A percentile compares a stretch with the other conserved stretches of the same genome.
Conservation (phyloP, 768 basidiomycete species). For the Suillus tomentosus region DNA sequence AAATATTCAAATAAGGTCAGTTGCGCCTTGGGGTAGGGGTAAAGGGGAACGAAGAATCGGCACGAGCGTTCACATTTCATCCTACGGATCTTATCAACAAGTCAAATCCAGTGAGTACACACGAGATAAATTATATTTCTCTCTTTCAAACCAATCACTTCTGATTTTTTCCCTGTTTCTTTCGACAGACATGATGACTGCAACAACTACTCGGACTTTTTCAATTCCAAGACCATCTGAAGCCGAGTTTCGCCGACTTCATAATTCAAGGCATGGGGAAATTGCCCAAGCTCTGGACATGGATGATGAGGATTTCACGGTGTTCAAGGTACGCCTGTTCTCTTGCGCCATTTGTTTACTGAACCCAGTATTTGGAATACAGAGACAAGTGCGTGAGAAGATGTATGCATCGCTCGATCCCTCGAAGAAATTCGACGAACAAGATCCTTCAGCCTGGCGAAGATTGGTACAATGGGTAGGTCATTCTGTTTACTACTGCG, state of each 20-base stretch:
- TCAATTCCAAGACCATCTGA: conserved; percentile 2
- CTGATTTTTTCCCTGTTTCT: neutral
- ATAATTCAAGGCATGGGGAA: neutral
- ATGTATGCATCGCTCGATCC: neutral
- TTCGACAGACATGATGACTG: neutral
- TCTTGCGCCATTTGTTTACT: neutral
- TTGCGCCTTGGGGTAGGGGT: neutral
- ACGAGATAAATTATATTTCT: neutral
- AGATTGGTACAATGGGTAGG: neutral
- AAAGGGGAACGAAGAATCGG: neutral
- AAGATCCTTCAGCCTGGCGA: neutral
- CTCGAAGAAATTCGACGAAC: neutral
- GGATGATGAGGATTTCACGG: neutral
- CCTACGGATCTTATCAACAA: neutral
- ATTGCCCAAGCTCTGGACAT: neutral
- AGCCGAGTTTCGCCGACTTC: neutral
- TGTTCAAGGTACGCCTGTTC: neutral
- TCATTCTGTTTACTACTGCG: neutral
- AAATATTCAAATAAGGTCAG: neutral
- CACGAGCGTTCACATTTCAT: neutral
- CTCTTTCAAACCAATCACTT: neutral
- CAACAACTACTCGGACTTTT: neutral
- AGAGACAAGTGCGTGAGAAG: neutral
- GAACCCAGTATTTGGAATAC: neutral
- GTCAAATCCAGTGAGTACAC: neutral